phyloP scores from a whole-genome alignment of 2,329 filamentous ascomycete genomes.

The Rasamsonia emersonii region DNA sequence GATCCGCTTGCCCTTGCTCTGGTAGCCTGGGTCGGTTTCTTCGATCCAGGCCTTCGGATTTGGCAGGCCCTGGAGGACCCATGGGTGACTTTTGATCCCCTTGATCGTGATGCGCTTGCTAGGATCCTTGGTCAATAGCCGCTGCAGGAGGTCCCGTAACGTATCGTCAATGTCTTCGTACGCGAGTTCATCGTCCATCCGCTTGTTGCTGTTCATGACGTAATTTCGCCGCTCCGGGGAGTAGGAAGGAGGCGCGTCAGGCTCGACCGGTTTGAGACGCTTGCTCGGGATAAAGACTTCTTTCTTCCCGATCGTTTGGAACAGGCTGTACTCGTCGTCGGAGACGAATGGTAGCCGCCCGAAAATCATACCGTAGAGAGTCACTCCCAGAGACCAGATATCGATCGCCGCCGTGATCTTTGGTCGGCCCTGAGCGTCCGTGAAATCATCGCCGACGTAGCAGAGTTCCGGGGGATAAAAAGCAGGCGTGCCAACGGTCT shows the following conservation, averaged over 20 bases:
- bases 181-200: conserved; percentile 66
- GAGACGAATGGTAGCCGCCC: conserved; percentile 89
- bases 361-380: conserved; percentile 89
- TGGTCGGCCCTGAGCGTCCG: conserved; percentile 48
- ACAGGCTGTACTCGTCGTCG: conserved; percentile 85
- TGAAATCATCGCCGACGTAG: conserved; percentile 65
- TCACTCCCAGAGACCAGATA: conserved; percentile 94
- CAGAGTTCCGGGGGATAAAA: conserved; percentile 97
- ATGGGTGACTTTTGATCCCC: conserved; percentile 89
- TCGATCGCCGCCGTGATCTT: conserved; percentile 91
- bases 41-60: conserved; percentile 77
- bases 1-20: conserved; percentile 73
- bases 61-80: conserved; percentile 72
- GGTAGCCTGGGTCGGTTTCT: conserved; percentile 76
- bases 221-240: conserved; percentile 37
- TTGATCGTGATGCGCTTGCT: conserved; percentile 77
- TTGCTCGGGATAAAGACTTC: conserved; percentile 81
- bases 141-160: conserved; percentile 66
- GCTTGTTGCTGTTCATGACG: conserved; percentile 57
- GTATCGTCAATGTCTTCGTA: conserved; percentile 82
- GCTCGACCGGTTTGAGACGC: conserved; percentile 64
- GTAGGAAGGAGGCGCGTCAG: conserved; percentile 36
- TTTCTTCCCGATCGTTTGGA: conserved; percentile 81
- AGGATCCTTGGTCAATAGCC: conserved; percentile 82
- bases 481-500: conserved; percentile 93